A percentile compares a stretch with the other conserved stretches of the same genome.
phyloP scores from a whole-genome alignment of 2,329 filamentous ascomycete species.

The Aureobasidium uvarum region DNA sequence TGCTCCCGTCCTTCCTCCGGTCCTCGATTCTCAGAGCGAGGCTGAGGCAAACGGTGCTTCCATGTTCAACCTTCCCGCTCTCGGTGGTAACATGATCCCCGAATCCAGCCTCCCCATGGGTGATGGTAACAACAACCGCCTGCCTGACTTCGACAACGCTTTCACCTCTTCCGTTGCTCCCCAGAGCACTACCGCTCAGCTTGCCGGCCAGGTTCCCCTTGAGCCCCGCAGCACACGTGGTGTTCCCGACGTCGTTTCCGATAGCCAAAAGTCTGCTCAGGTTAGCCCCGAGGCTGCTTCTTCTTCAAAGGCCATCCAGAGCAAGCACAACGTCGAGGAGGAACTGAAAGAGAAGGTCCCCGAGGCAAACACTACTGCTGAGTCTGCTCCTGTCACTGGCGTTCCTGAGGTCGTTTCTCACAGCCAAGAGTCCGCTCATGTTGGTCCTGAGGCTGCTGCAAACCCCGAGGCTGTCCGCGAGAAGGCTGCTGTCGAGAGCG shows the following conservation, averaged over 20 bases:
- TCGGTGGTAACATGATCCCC: constrained; percentile 66
- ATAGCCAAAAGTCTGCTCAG: constrained; percentile 67
- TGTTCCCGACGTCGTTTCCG: constrained; percentile 64
- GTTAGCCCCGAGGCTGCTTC: constrained; percentile 63
- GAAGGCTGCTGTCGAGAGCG: constrained; percentile 68
- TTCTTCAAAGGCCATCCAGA: constrained; percentile 62
- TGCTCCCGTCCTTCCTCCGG: constrained; percentile 47
- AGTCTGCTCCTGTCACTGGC: constrained; percentile 29
- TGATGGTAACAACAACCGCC: constrained; percentile 32
- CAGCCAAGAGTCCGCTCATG: constrained; percentile 65
- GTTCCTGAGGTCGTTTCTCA: constrained; percentile 68
- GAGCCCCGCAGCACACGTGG: constrained; percentile 39
- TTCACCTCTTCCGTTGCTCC: constrained; percentile 46
- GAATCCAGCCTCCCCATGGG: constrained; percentile 78
- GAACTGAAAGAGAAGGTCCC: constrained; percentile 68
- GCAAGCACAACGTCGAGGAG: constrained; percentile 68
- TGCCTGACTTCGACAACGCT: constrained; percentile 41
- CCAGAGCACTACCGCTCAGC: constrained; percentile 47
- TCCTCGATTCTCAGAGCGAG: constrained; percentile 47
- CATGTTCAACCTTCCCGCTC: constrained; percentile 48
- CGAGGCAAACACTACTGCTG: constrained; percentile 31
- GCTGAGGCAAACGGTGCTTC: constrained; percentile 42
- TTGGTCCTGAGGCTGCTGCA: constrained; percentile 63
- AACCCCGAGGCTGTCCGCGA: constrained; percentile 64
- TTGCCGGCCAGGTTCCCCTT: constrained; percentile 48